phyloP scores from a whole-genome alignment of 176 grass and related monocot genomes.

The Bothriochloa decipiens region DNA sequence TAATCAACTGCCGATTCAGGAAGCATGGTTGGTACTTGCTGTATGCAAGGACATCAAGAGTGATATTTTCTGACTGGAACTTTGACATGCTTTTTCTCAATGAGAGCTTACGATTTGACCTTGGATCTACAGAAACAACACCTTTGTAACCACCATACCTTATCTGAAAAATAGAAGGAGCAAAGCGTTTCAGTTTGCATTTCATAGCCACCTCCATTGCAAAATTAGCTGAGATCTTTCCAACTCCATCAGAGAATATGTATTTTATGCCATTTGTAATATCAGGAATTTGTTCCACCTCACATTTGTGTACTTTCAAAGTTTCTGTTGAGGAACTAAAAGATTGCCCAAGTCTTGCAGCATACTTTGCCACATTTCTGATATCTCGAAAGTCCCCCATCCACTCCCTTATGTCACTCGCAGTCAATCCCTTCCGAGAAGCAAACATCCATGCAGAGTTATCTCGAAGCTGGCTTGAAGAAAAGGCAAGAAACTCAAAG shows the following conservation, averaged over 20 bases:
- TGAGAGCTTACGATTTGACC: too few relatives aligned
- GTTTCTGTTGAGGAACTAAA: conserved; percentile 89
- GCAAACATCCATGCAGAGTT: conserved; percentile 98
- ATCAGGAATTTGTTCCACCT: conserved; percentile 74
- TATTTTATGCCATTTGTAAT: conserved; percentile 54
- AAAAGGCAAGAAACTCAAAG: conserved; percentile 88
- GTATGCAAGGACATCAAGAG: conserved; percentile 88
- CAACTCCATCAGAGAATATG: conserved; percentile 92
- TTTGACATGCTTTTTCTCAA: conserved; percentile 69
- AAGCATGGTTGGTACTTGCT: conserved; percentile 85
- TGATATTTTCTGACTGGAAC: conserved; percentile 72
- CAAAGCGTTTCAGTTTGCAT: neutral
- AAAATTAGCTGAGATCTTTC: conserved; percentile 82
- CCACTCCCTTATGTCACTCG: conserved; percentile 71
- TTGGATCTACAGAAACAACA: too few relatives aligned
- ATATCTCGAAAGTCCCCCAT: conserved; percentile 77
- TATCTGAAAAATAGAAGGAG: too few relatives aligned
- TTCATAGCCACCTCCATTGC: too few relatives aligned
- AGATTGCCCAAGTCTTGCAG: conserved; percentile 89
- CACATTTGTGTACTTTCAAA: conserved; percentile 53
- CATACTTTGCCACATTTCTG: conserved; percentile 95
- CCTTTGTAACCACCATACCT: neutral
- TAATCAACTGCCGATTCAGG: conserved; percentile 85
- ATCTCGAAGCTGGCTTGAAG: conserved; percentile 93
- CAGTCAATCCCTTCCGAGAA: conserved; percentile 53